Evolutionary conservation across 305 asterid genomes (phyloP).

Genomic region (Salvia sclarea): DNA sequence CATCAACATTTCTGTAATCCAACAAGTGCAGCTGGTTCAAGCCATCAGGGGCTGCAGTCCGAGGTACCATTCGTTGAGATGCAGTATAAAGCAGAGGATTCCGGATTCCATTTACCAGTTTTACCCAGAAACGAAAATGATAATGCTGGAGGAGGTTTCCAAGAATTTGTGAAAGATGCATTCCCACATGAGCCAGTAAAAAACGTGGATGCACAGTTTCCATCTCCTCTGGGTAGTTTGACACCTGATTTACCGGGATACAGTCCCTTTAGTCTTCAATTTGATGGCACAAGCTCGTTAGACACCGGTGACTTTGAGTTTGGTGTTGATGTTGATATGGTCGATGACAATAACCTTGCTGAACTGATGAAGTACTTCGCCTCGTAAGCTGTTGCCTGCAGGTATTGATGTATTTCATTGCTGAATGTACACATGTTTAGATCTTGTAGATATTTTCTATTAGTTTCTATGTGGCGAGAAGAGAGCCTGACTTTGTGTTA

Average conservation of each 20-base stretch:
- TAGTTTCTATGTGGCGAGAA: not conserved
- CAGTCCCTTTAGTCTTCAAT: conserved; percentile 12
- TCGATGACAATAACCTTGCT: not conserved
- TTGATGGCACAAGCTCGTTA: conserved; percentile 16
- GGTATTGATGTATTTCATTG: not conserved
- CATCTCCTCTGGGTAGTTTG: not conserved
- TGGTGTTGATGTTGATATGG: not conserved
- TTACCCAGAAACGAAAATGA: not conserved
- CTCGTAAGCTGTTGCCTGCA: not conserved
- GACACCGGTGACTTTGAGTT: conserved; percentile 13
- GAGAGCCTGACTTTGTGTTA: too few relatives aligned
- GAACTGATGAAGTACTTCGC: conserved; percentile 19
- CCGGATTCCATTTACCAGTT: not conserved
- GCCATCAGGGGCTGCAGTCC: conserved; percentile 9
- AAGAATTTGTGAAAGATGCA: conserved; percentile 8
- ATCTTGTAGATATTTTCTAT: not conserved
- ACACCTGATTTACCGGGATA: conserved; percentile 14
- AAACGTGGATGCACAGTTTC: conserved; percentile 15
- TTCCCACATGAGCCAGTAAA: not conserved
- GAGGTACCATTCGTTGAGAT: not conserved
- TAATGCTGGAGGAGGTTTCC: not conserved
- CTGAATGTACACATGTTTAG: not conserved
- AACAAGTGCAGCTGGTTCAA: not conserved
- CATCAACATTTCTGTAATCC: not conserved
- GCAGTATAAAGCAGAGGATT: not conserved